These are phyloP conservation scores for Phascolomyces articulosus DNA, from an alignment of 371 early-diverging fungal genomes.

Conservation along the genomic window DNA sequence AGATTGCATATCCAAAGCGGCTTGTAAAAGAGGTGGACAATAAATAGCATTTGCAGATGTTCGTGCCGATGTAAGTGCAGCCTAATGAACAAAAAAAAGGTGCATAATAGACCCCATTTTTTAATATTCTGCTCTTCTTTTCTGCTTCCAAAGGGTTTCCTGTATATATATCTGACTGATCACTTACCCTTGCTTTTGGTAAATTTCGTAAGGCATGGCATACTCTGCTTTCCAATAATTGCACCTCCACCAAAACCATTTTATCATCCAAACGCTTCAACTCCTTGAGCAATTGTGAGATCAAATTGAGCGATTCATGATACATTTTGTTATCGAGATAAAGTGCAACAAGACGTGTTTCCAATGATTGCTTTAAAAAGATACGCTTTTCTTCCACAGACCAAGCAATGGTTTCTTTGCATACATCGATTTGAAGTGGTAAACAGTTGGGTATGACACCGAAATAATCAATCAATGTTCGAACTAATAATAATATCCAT, in stretches of 20 bases:
- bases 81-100: constrained; percentile 45
- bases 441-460: constrained; percentile 86
- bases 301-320: constrained; percentile 87
- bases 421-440: constrained; percentile 88
- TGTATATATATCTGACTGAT: no score
- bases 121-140: no score
- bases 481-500: constrained; percentile 51
- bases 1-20: constrained; percentile 95
- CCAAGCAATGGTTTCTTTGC: constrained; percentile 95
- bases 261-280: constrained; percentile 98
- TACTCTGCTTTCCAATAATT: constrained; percentile 93
- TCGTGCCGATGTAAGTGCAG: constrained; percentile 96
- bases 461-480: constrained; percentile 88
- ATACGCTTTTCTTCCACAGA: constrained; percentile 88
- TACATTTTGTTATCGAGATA: constrained; percentile 95
- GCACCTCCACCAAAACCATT: constrained; percentile 96
- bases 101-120: no score
- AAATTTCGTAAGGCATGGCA: constrained; percentile 94
- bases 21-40: constrained; percentile 98
- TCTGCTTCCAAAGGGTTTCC: no score
- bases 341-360: constrained; percentile 90
- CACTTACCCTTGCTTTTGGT: constrained; percentile 89
- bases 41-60: constrained; percentile 98
- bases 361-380: constrained; percentile 92
- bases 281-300: constrained; percentile 87